A percentile compares a stretch with the other conserved stretches of the same genome.
These are phyloP conservation scores for Venturiaceae sp. DNA, from an alignment of 2,329 filamentous ascomycete species.

Conservation along the genomic window DNA sequence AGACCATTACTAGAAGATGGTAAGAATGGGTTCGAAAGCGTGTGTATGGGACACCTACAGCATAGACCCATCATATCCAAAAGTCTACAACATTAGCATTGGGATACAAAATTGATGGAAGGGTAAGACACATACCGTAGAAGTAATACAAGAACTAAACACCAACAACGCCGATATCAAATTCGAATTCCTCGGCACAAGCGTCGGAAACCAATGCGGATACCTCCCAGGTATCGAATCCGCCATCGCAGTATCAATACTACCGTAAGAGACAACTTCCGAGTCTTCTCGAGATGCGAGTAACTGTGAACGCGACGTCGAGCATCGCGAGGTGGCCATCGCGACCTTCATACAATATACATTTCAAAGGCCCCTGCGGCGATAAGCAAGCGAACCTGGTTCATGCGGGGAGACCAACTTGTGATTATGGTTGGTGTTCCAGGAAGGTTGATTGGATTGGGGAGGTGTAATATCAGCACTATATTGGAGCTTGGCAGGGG, in stretches of 20 bases:
- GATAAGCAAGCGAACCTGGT: background rate
- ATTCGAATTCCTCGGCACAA: background rate
- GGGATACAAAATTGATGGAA: background rate
- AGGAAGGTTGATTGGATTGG: background rate
- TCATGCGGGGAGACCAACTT: background rate
- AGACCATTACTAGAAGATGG: conserved; percentile 34
- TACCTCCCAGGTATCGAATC: background rate
- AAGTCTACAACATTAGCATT: background rate
- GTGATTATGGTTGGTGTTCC: background rate
- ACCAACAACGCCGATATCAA: conserved; percentile 3
- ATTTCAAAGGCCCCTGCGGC: background rate
- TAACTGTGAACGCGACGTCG: background rate
- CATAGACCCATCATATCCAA: conserved; percentile 38
- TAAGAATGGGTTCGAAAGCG: background rate
- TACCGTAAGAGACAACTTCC: background rate
- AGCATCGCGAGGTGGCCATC: background rate
- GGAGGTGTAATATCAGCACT: background rate
- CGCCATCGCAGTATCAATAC: background rate
- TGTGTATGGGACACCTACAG: conserved; percentile 17
- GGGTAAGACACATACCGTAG: background rate
- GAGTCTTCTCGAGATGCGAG: background rate
- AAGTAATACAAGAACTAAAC: conserved; percentile 3
- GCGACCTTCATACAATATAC: background rate
- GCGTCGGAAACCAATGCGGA: background rate
- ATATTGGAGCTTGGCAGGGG: background rate